These are phyloP conservation scores for Rhododendron henanense DNA, from an alignment of 148 eudicot species.

Conservation along the genomic window DNA sequence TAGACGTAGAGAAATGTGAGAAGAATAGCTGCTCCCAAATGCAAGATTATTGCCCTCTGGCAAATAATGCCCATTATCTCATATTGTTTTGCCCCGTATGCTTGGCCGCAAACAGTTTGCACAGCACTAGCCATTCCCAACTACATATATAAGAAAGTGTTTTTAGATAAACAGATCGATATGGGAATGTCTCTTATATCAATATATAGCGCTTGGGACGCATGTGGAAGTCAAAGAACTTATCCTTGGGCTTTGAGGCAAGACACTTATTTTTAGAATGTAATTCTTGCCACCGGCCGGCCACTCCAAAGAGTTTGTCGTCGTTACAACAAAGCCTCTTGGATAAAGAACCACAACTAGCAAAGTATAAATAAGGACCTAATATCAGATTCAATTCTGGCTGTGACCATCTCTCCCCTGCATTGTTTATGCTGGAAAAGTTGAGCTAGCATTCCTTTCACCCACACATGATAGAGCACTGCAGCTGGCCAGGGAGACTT, in stretches of 20 bases:
- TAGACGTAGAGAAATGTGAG: slow-evolving; percentile 44
- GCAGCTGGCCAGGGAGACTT: too few species aligned
- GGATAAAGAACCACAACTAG: neutral
- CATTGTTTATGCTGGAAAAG: too few species aligned
- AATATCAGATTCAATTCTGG: neutral
- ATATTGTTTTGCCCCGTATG: slow-evolving; percentile 49
- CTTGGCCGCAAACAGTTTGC: slow-evolving; percentile 64
- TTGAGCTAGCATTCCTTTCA: too few species aligned
- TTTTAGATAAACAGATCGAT: neutral
- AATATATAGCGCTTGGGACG: neutral
- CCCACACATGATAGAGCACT: too few species aligned
- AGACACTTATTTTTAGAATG: neutral
- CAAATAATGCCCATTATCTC: slow-evolving; percentile 51
- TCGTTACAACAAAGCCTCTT: neutral
- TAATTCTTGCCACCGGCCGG: neutral
- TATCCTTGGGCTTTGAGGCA: neutral
- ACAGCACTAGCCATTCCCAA: slow-evolving; percentile 70
- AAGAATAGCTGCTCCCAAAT: slow-evolving; percentile 38
- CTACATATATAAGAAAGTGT: slow-evolving; percentile 2
- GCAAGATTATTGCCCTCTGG: slow-evolving; percentile 50
- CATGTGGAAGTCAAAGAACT: neutral
- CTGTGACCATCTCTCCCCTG: neutral
- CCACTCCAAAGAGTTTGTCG: neutral
- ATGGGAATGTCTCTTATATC: neutral
- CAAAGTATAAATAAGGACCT: neutral